Evolutionary conservation across 768 basidiomycete species (phyloP), one percentile per base, ranked within the genome.

Genomic region (Scleroderma citrinum): DNA sequence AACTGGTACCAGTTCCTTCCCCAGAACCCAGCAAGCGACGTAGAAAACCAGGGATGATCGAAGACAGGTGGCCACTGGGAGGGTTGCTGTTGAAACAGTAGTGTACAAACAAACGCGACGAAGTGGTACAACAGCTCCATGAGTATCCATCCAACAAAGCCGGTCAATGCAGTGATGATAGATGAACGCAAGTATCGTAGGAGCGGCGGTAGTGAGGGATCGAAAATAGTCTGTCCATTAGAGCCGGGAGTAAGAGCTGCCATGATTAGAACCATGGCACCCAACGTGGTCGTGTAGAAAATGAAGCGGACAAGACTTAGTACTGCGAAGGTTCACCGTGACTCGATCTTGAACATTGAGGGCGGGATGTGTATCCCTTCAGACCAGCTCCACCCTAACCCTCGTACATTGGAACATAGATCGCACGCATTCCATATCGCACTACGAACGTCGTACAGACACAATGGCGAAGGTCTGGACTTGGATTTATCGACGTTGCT

Each of bases 21-120:
- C 86, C 85, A 87, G 49, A 83, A 78, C 21, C 80, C 74, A 32
- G 68, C 62, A n/a, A 87, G 63, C 3, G 82, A 85, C 3, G 77
- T 78, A 0, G 80, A 61, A 10, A 59, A 36, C 76, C 77, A 86
- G 3, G 85, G 85, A 6, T 65, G 44, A 47, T 77, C 67, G 61
- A 85, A 84, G 20, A 80, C 50, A 1, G 82, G 84, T 0, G 85
- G 85, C 82, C 83, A 86, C 44, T 78, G 71, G 0, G 65, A 67
- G 0, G 75, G 74, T 40, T 69, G 54, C 59, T 83, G 80, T 21
- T 59, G 56, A 40, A 84, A 71, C 24, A 81, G 44, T 32, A 71
- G 41, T 26, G 79, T 63, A 29, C 71, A 75, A 34, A 78, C 35
- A 13, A 80, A 29, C 3, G 79, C 71, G 40, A 63, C 38, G 26